Percentiles rank a stretch among this genome's conserved stretches.
phyloP scores from a whole-genome alignment of 805 yeast species.

The Spathaspora arborariae region DNA sequence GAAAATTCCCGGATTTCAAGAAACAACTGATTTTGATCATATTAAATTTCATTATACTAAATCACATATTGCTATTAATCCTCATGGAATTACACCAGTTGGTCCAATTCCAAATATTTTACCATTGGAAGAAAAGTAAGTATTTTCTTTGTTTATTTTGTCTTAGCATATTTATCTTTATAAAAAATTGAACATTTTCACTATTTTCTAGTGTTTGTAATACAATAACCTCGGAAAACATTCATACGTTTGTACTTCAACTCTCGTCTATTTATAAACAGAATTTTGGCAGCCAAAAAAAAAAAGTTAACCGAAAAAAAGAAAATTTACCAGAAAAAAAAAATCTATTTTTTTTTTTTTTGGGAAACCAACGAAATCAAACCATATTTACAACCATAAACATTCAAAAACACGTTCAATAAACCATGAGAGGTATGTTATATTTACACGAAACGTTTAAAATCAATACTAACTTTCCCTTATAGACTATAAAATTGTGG shows the following conservation, averaged over 20 bases:
- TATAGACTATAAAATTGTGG: conserved; percentile 81
- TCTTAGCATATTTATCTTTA: too few species aligned
- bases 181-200: too few species aligned
- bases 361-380: neutral
- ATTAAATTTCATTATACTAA: conserved; percentile 89
- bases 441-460: neutral
- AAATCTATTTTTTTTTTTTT: neutral
- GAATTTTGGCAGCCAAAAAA: neutral
- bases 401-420: neutral
- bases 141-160: too few species aligned
- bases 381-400: neutral
- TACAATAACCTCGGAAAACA: too few species aligned
- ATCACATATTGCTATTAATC: conserved; percentile 78
- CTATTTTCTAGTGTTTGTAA: too few species aligned
- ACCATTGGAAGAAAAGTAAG: conserved; percentile 12
- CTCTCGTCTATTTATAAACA: too few species aligned
- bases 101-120: conserved; percentile 83
- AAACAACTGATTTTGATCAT: conserved; percentile 83
- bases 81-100: conserved; percentile 75
- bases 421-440: conserved; percentile 15
- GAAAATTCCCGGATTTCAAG: conserved; percentile 65
- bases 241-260: too few species aligned
- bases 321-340: neutral
- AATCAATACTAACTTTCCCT: conserved; percentile 5
- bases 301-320: neutral